phyloP scores from a whole-genome alignment of 495 filamentous ascomycete species.

The Neurospora hispaniola region DNA sequence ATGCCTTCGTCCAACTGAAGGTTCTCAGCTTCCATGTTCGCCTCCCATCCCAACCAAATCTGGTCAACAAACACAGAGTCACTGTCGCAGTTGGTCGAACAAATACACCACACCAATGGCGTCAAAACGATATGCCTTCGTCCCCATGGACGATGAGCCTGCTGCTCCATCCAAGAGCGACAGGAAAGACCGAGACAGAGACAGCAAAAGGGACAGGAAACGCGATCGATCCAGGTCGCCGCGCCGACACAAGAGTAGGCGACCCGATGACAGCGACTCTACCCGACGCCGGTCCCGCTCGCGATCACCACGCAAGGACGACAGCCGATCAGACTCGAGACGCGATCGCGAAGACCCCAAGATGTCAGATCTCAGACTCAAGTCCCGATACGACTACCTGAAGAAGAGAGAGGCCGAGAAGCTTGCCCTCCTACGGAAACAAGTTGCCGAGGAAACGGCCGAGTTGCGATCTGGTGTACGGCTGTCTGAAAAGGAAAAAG shows the following conservation, averaged over 20 bases:
- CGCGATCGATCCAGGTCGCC: slow-evolving; percentile 26
- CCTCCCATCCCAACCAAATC: neutral
- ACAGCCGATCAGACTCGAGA: neutral
- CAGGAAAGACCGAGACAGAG: slow-evolving; percentile 41
- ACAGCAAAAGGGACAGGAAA: slow-evolving; percentile 42
- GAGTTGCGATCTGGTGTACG: slow-evolving; percentile 70
- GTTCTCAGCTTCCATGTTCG: neutral
- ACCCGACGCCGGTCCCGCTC: slow-evolving; percentile 18
- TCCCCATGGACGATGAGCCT: slow-evolving; percentile 74
- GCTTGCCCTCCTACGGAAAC: slow-evolving; percentile 72
- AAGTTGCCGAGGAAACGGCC: slow-evolving; percentile 82
- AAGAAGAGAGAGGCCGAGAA: slow-evolving; percentile 85
- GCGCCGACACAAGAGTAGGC: slow-evolving; percentile 20
- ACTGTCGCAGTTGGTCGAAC: neutral
- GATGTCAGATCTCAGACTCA: slow-evolving; percentile 65
- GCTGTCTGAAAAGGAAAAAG: slow-evolving; percentile 69
- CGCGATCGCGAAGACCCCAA: slow-evolving; percentile 28
- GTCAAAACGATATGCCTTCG: slow-evolving; percentile 64
- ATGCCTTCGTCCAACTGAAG: neutral
- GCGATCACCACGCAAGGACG: slow-evolving; percentile 8
- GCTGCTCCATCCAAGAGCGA: slow-evolving; percentile 42
- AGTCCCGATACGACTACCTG: slow-evolving; percentile 85
- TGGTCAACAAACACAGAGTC: neutral
- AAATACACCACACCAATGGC: slow-evolving; percentile 22
- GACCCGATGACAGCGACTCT: slow-evolving; percentile 18